phyloP scores from a whole-genome alignment of 345 rosid species.

The Reutealis trisperma region DNA sequence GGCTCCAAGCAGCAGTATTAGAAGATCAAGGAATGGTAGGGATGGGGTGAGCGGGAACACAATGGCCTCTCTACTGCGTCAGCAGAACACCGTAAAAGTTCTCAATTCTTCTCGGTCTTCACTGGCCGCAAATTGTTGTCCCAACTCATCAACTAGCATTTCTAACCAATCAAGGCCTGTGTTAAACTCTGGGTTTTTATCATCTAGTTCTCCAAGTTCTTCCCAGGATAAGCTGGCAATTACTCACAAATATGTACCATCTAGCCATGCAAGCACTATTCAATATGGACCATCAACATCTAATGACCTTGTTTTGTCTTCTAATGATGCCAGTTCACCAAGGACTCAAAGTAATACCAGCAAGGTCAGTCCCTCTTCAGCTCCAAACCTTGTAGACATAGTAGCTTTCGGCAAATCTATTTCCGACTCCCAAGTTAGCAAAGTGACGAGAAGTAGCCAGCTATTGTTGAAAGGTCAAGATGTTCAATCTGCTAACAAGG shows the following conservation, averaged over 20 bases:
- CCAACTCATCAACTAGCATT: background rate
- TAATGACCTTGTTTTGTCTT: slow-evolving; percentile 1
- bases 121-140: background rate
- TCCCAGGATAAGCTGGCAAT: background rate
- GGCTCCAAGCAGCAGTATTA: slow-evolving; percentile 15
- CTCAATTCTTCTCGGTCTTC: slow-evolving; percentile 11
- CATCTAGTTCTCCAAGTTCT: slow-evolving; percentile 11
- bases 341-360: slow-evolving; percentile 12
- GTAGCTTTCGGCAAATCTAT: background rate
- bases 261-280: slow-evolving; percentile 4
- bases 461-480: background rate
- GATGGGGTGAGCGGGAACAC: slow-evolving; percentile 12
- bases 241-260: background rate
- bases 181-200: background rate
- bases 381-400: slow-evolving; percentile 1
- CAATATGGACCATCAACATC: background rate
- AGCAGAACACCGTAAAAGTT: slow-evolving; percentile 15
- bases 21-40: background rate
- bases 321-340: slow-evolving; percentile 15
- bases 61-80: slow-evolving; percentile 21
- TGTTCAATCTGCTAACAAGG: slow-evolving; percentile 32
- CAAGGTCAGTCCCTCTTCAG: background rate
- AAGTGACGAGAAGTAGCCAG: background rate
- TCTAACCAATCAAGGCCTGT: slow-evolving; percentile 10
- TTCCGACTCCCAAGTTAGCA: slow-evolving; percentile 3